Percentiles rank a stretch among this genome's conserved stretches.
These are phyloP conservation scores for Volutella citrinella DNA, from an alignment of 2,329 filamentous ascomycete species.

Conservation along the genomic window DNA sequence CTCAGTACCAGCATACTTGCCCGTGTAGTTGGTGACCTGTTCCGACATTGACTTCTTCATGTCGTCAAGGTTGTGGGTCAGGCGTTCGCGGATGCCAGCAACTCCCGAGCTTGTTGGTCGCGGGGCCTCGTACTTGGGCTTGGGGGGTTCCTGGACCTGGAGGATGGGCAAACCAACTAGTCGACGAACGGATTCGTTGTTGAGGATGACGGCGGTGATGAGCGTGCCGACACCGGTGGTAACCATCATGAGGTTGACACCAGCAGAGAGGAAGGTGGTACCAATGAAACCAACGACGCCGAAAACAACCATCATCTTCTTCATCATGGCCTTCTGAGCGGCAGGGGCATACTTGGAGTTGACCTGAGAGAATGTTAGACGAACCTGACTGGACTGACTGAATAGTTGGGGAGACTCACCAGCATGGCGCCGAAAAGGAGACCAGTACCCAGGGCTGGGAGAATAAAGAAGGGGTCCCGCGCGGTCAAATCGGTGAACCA, in stretches of 20 bases:
- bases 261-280: conserved; percentile 46
- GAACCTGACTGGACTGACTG: too few species aligned
- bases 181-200: conserved; percentile 36
- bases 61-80: conserved; percentile 32
- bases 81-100: conserved; percentile 27
- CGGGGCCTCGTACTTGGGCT: conserved; percentile 37
- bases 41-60: conserved; percentile 37
- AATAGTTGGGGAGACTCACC: conserved; percentile 35
- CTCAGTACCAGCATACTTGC: conserved; percentile 29
- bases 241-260: conserved; percentile 46
- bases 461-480: conserved; percentile 72
- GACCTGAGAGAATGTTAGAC: conserved; percentile 33
- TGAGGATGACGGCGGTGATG: conserved; percentile 36
- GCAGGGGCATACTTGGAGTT: conserved; percentile 32
- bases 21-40: conserved; percentile 32
- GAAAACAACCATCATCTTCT: conserved; percentile 42
- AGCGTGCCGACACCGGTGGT: conserved; percentile 37
- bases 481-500: conserved; percentile 81
- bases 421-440: conserved; percentile 57
- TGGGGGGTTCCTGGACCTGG: conserved; percentile 19
- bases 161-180: conserved; percentile 36
- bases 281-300: conserved; percentile 42
- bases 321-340: conserved; percentile 34
- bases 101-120: conserved; percentile 22
- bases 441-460: conserved; percentile 62